Percentiles rank a stretch among this genome's conserved stretches.
Evolutionary conservation across 2,329 filamentous ascomycete genomes (phyloP).

Genomic region (Pestalotiopsis sp.): DNA sequence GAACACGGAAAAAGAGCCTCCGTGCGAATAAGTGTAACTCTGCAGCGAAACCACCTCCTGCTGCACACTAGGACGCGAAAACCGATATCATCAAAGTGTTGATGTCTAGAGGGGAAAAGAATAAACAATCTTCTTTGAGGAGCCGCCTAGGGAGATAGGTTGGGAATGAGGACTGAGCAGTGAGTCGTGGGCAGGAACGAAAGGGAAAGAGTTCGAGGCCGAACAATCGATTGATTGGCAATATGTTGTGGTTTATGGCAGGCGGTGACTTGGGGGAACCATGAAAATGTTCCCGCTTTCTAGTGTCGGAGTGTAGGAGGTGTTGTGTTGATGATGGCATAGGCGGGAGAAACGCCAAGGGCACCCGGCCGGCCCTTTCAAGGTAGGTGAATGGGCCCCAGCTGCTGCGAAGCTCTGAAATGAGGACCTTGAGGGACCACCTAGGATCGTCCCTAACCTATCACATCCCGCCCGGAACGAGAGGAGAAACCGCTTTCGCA

Average conservation of each 20-base stretch:
- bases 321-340: slow-evolving; percentile 8
- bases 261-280: background rate
- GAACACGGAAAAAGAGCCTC: background rate
- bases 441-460: background rate
- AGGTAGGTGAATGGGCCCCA: background rate
- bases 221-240: background rate
- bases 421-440: slow-evolving; percentile 12
- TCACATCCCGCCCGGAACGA: background rate
- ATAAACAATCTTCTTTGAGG: background rate
- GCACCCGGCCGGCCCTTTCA: background rate
- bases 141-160: background rate
- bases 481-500: background rate
- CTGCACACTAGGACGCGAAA: background rate
- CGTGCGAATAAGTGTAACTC: background rate
- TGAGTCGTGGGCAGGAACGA: background rate
- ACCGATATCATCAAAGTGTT: background rate
- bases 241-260: slow-evolving; percentile 4
- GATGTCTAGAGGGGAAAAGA: background rate
- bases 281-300: background rate
- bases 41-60: slow-evolving; percentile 6
- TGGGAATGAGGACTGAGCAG: background rate
- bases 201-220: background rate
- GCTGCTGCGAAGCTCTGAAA: background rate
- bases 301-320: background rate
- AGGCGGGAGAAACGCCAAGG: slow-evolving; percentile 2